A percentile compares a stretch with the other conserved stretches of the same genome.
These are phyloP conservation scores for Colletotrichum truncatum DNA, from an alignment of 2,329 filamentous ascomycete genomes.

Conservation along the genomic window DNA sequence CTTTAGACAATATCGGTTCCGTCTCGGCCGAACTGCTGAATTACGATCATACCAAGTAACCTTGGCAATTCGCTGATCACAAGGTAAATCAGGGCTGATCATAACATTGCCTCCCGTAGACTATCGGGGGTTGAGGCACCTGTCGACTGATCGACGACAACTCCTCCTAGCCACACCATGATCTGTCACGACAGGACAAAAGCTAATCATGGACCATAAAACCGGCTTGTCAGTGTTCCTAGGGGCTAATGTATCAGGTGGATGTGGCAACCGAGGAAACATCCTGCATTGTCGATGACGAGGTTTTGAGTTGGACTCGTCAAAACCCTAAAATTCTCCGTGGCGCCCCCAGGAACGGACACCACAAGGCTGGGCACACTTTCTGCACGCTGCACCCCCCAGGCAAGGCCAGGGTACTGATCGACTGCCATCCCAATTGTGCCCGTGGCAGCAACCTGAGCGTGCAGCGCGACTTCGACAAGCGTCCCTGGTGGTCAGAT, in stretches of 20 bases:
- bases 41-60: neutral
- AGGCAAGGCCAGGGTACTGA: constrained; percentile 3
- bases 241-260: constrained; percentile 24
- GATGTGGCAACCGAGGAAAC: neutral
- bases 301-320: constrained; percentile 19
- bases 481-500: constrained; percentile 10
- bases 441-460: neutral
- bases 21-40: neutral
- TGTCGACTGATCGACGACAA: constrained; percentile 4
- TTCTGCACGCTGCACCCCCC: constrained; percentile 3
- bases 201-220: constrained; percentile 11
- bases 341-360: neutral
- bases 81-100: neutral
- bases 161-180: constrained; percentile 7
- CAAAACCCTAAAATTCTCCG: constrained; percentile 22
- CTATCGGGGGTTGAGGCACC: neutral
- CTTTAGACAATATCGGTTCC: neutral
- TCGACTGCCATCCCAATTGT: constrained; percentile 27
- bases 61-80: neutral
- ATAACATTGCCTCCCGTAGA: neutral
- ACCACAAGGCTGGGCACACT: neutral
- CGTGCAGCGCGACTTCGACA: neutral
- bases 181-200: neutral
- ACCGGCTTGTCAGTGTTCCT: constrained; percentile 6
- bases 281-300: constrained; percentile 15